Evolutionary conservation across 345 rosid genomes (phyloP), one percentile per base, ranked within the genome.

Genomic region (Ceriops zippeliana): DNA sequence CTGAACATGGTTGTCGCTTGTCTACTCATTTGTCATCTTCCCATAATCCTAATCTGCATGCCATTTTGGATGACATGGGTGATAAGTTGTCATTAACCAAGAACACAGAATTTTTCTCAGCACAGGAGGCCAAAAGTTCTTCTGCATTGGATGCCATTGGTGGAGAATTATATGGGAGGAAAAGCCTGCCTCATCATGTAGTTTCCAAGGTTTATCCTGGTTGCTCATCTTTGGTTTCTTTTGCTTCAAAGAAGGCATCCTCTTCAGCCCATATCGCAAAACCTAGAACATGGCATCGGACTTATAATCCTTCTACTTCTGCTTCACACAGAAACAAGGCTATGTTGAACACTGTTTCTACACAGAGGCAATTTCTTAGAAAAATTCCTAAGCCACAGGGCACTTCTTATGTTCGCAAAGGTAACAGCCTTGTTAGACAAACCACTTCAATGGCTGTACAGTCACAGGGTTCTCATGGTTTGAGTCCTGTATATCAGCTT

Each of bases 361-460:
- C 73, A 15, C 86, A 70, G 70, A 77, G 68, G 73, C 88, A 75
- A 63, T 35, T 74, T 58, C 75, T 84, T 1, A 80, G 68, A 58
- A 82, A 69, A 56, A 71, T 65, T 56, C 65, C 81, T 21, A 75
- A 74, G 70, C 54, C 61, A 62, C 78, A 70, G 57, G 59, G 64
- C 73, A 81, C 84, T 63, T 80, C 90, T 56, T 95, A 95, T 58
- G 72, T 95, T 73, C 92, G 98, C 59, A 95, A 95, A 82, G 97
- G 98, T 64, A 95, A 89, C 79, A 91, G 97, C 78, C 93, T 95
- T 80, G 93, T 91, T 63, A 86, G 98, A 74, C 85, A 89, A 70
- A 79, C 93, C 42, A 68, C 69, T 5, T 58, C 76, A 57, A 83
- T 61, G 58, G 73, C 87, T 71, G 67, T 75, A 70, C 82, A 67